A percentile compares a stretch with the other conserved stretches of the same genome.
phyloP scores from a whole-genome alignment of 495 filamentous ascomycete genomes.

The Hypoxylon intermedium region DNA sequence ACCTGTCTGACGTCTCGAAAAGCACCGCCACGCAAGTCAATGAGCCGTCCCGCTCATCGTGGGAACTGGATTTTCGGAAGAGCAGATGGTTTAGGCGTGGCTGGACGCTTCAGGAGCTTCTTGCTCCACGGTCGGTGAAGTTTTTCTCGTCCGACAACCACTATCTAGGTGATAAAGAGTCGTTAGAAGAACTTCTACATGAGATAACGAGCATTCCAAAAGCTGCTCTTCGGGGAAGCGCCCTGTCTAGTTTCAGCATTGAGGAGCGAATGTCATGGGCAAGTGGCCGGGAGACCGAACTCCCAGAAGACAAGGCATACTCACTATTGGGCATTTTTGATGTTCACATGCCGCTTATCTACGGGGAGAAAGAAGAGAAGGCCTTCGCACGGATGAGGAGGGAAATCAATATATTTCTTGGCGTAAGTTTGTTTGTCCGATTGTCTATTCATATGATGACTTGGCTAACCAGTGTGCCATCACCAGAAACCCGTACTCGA shows the following conservation, averaged over 20 bases:
- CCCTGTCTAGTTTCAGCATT: constrained; percentile 10
- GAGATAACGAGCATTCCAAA: too few species aligned
- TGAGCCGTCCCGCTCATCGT: background rate
- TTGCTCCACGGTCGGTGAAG: constrained; percentile 41
- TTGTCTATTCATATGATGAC: background rate
- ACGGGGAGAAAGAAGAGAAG: constrained; percentile 26
- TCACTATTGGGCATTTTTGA: constrained; percentile 38
- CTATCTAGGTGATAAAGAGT: background rate
- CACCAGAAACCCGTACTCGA: background rate
- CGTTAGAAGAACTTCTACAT: constrained; percentile 9
- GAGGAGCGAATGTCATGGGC: constrained; percentile 36
- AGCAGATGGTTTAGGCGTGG: constrained; percentile 48
- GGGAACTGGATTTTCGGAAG: background rate
- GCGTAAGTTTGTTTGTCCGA: background rate
- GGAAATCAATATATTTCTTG: constrained; percentile 15
- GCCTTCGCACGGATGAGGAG: constrained; percentile 29
- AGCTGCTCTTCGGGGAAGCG: too few species aligned
- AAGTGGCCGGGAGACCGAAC: constrained; percentile 26
- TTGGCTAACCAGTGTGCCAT: background rate
- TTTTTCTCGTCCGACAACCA: constrained; percentile 42
- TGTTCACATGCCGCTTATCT: constrained; percentile 41
- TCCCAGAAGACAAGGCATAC: constrained; percentile 36
- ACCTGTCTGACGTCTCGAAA: constrained; percentile 45
- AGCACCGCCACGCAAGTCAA: background rate
- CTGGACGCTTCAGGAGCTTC: constrained; percentile 50